Evolutionary conservation across 148 eudicot species (phyloP).

Genomic region (Rhododendron ferrugineum): DNA sequence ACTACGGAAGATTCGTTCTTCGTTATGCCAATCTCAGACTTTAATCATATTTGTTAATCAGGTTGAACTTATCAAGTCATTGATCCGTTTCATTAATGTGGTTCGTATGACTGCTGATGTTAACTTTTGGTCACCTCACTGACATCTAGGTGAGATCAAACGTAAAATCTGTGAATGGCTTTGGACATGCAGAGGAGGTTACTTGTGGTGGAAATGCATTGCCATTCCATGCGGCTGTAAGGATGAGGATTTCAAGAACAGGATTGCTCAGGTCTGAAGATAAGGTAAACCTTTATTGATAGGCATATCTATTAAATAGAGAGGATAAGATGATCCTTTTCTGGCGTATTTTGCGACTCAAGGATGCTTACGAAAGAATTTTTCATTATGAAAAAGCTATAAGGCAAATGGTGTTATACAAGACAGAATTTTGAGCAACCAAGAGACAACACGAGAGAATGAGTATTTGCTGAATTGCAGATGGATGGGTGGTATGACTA

Average conservation of each 20-base stretch:
- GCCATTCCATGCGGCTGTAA: constrained; percentile 79
- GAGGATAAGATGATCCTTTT: neutral
- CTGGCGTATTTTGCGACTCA: neutral
- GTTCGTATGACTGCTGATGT: neutral
- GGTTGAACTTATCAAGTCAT: constrained; percentile 31
- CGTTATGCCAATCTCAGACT: constrained; percentile 66
- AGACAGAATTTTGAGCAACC: neutral
- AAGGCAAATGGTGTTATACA: neutral
- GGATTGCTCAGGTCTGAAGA: constrained; percentile 50
- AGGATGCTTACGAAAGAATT: neutral
- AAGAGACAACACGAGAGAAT: neutral
- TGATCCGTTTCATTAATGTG: neutral
- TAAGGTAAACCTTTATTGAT: constrained; percentile 35
- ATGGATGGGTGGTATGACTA: neutral
- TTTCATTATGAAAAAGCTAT: neutral
- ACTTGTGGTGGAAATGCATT: constrained; percentile 96
- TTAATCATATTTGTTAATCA: constrained; percentile 88
- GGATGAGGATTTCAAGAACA: constrained; percentile 68
- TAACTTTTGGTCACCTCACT: neutral
- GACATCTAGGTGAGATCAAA: constrained; percentile 61
- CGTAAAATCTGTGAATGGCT: constrained; percentile 34
- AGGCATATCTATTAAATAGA: neutral
- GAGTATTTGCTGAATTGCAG: neutral
- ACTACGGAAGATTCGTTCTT: constrained; percentile 73
- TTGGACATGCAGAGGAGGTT: constrained; percentile 44